phyloP scores from a whole-genome alignment of 176 grass and related monocot genomes.

The Alopecurus myosuroides region DNA sequence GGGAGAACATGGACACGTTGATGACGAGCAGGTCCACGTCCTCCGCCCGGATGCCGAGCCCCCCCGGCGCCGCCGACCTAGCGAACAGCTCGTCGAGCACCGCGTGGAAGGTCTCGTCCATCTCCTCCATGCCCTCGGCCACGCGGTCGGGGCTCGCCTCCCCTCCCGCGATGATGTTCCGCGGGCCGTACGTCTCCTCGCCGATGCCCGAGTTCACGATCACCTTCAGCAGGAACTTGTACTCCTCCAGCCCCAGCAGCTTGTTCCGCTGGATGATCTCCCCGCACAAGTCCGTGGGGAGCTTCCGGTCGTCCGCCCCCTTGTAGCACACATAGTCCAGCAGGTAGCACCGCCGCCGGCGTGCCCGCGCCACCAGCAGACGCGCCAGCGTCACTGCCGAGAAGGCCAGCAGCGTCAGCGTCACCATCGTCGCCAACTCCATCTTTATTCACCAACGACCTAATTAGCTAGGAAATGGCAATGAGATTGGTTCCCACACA shows the following conservation, averaged over 20 bases:
- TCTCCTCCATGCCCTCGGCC: constrained; percentile 72
- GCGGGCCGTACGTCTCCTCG: constrained; percentile 88
- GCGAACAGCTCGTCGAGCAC: constrained; percentile 80
- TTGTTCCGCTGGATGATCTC: constrained; percentile 88
- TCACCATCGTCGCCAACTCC: constrained; percentile 47
- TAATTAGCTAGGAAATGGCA: background rate
- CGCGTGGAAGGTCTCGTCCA: constrained; percentile 81
- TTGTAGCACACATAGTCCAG: constrained; percentile 93
- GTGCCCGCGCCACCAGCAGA: constrained; percentile 24
- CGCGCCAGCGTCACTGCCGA: constrained; percentile 27
- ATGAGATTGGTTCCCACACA: constrained; percentile 11
- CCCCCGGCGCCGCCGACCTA: background rate
- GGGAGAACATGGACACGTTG: constrained; percentile 97
- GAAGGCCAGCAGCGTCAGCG: constrained; percentile 40
- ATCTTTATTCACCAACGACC: constrained; percentile 3
- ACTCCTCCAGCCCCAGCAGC: constrained; percentile 72
- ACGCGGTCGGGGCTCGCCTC: constrained; percentile 45
- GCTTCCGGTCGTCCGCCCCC: constrained; percentile 77
- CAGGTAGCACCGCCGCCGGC: constrained; percentile 63
- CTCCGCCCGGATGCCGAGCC: constrained; percentile 15
- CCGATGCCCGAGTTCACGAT: constrained; percentile 94
- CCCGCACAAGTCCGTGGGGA: constrained; percentile 78
- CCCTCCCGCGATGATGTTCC: constrained; percentile 74
- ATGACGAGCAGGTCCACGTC: constrained; percentile 75
- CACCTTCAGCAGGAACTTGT: constrained; percentile 98